Conservation (phyloP, 768 basidiomycete genomes). For the Boletus rubropictus region DNA sequence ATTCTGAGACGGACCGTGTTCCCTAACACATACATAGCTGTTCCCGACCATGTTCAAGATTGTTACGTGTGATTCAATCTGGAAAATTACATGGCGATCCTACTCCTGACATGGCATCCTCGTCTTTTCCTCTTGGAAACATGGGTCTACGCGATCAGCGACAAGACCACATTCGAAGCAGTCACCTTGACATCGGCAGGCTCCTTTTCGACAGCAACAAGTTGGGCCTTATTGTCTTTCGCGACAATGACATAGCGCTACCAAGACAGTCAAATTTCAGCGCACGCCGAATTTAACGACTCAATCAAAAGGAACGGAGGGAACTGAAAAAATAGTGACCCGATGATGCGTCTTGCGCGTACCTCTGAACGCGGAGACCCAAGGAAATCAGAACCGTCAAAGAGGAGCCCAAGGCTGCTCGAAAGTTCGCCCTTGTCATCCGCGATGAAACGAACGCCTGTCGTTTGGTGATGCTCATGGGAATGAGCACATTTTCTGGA, state of each 20-base stretch:
- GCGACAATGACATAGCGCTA: slow-evolving; percentile 54
- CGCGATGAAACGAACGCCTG: slow-evolving; percentile 56
- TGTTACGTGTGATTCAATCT: background rate
- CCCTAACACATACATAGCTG: no score
- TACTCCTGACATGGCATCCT: background rate
- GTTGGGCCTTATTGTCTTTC: slow-evolving; percentile 52
- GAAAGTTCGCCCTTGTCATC: slow-evolving; percentile 63
- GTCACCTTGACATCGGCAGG: slow-evolving; percentile 47
- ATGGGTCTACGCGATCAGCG: slow-evolving; percentile 21
- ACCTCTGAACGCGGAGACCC: slow-evolving; percentile 68
- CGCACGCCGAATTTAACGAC: background rate
- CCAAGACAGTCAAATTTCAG: background rate
- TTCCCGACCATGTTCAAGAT: no score
- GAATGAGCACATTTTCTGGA: slow-evolving; percentile 3
- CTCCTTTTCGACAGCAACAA: slow-evolving; percentile 47
- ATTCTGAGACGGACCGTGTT: background rate
- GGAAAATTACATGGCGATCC: background rate
- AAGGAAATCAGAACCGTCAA: slow-evolving; percentile 56
- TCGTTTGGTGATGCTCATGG: background rate
- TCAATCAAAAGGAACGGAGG: background rate
- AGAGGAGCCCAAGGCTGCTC: slow-evolving; percentile 49
- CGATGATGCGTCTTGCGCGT: background rate
- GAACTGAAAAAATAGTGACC: background rate
- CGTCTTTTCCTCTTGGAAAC: background rate
- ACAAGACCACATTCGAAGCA: slow-evolving; percentile 43